phyloP scores from a whole-genome alignment of 78 protist genomes.

The Tieghemostelium lacteum region DNA sequence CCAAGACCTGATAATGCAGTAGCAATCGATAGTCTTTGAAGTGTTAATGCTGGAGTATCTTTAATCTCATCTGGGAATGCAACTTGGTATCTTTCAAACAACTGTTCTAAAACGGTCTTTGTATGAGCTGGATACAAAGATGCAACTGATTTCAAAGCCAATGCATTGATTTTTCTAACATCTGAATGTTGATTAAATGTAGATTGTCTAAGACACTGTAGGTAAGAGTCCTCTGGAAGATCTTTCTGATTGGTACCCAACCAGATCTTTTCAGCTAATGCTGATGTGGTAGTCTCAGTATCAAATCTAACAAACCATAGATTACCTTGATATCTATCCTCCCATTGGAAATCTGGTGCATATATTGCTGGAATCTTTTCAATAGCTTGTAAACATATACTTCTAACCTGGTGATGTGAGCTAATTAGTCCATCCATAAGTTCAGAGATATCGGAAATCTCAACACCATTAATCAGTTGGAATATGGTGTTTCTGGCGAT shows the following conservation, averaged over 20 bases:
- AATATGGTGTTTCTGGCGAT: constrained; percentile 41
- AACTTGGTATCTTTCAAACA: neutral
- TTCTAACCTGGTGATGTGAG: constrained; percentile 61
- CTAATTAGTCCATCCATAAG: constrained; percentile 64
- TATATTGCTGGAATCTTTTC: constrained; percentile 66
- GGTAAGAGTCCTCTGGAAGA: neutral
- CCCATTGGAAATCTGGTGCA: constrained; percentile 36
- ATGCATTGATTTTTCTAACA: constrained; percentile 48
- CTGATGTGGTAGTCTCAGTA: constrained; percentile 5
- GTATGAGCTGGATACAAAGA: neutral
- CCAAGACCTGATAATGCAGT: constrained; percentile 53
- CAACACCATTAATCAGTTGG: constrained; percentile 63
- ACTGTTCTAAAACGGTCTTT: constrained; percentile 13
- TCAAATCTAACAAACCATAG: constrained; percentile 78
- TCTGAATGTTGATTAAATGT: constrained; percentile 36
- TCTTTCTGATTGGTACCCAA: constrained; percentile 24
- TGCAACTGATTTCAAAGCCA: constrained; percentile 41
- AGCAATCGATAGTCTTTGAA: constrained; percentile 26
- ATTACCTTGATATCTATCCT: constrained; percentile 35
- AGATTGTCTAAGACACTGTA: neutral
- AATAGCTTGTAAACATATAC: constrained; percentile 64
- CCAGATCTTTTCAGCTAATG: constrained; percentile 69
- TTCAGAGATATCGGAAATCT: constrained; percentile 35
- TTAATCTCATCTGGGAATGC: constrained; percentile 31
- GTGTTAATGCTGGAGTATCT: constrained; percentile 17